Evolutionary conservation across 192 early-diverging fungal species (phyloP).

Genomic region (Entomortierella lignicola): DNA sequence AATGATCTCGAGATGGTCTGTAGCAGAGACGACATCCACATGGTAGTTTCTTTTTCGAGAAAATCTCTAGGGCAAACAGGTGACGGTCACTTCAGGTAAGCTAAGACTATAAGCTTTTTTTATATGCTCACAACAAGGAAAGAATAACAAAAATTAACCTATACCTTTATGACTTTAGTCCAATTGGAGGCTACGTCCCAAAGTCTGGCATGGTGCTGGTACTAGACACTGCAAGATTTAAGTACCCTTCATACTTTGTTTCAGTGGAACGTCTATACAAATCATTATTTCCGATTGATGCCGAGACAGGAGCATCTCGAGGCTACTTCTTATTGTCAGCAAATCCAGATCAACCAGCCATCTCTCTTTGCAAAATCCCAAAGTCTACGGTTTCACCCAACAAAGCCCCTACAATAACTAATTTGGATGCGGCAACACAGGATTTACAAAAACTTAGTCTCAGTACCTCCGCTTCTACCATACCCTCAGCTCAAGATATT

Average conservation of each 20-base stretch:
- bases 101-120: not conserved
- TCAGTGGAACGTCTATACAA: constrained; percentile 79
- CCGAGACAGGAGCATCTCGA: constrained; percentile 80
- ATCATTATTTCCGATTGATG: constrained; percentile 84
- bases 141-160: no score
- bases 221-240: constrained; percentile 90
- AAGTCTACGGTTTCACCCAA: constrained; percentile 11
- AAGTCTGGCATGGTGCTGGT: constrained; percentile 81
- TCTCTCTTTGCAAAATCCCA: constrained; percentile 51
- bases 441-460: constrained; percentile 16
- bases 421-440: constrained; percentile 13
- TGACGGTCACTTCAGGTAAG: constrained; percentile 86
- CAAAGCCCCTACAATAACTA: not conserved
- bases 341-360: constrained; percentile 41
- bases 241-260: constrained; percentile 92
- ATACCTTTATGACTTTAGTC: no score
- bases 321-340: constrained; percentile 90
- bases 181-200: constrained; percentile 86
- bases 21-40: constrained; percentile 71
- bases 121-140: no score
- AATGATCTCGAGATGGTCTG: constrained; percentile 77
- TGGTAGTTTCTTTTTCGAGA: constrained; percentile 72
- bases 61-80: constrained; percentile 86
- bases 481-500: constrained; percentile 14
- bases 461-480: not conserved